Conservation (phyloP, 768 basidiomycete species). For the Psilocybe tampanensis region DNA sequence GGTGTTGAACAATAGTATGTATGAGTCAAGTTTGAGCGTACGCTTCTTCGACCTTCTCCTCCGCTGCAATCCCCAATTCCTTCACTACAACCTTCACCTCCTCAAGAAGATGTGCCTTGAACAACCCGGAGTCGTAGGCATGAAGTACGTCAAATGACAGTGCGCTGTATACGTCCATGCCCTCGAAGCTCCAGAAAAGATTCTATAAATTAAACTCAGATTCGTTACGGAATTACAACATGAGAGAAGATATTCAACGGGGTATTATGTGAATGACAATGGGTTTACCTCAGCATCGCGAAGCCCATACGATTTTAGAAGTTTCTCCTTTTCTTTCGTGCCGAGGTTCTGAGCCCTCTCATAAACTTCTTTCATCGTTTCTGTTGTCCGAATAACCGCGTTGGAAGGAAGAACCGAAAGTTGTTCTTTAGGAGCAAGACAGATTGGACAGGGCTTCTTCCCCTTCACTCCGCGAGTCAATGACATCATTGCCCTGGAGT, state of each 20-base stretch:
- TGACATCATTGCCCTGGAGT: constrained; percentile 40
- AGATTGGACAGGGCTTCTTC: constrained; percentile 38
- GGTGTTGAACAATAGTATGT: background rate
- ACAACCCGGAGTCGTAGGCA: constrained; percentile 16
- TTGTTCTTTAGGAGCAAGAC: constrained; percentile 28
- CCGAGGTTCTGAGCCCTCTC: no score
- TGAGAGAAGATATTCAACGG: background rate
- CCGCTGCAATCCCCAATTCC: background rate
- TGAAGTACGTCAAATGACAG: constrained; percentile 16
- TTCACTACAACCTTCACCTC: constrained; percentile 20
- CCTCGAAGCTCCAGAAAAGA: constrained; percentile 10
- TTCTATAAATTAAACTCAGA: constrained; percentile 3
- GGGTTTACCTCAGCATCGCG: constrained; percentile 24
- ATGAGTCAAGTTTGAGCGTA: background rate
- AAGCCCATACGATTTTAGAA: constrained; percentile 22
- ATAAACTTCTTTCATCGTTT: constrained; percentile 15
- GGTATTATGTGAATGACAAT: no score
- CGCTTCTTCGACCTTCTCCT: background rate
- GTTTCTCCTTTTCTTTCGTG: constrained; percentile 14
- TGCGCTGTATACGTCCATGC: constrained; percentile 6
- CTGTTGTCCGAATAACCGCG: constrained; percentile 11
- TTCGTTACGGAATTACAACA: background rate
- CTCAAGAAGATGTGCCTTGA: constrained; percentile 31
- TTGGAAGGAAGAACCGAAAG: constrained; percentile 11
- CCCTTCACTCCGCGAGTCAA: constrained; percentile 30